Conservation (phyloP, 805 yeast species). For the Monosporozyma yasuniensis region DNA sequence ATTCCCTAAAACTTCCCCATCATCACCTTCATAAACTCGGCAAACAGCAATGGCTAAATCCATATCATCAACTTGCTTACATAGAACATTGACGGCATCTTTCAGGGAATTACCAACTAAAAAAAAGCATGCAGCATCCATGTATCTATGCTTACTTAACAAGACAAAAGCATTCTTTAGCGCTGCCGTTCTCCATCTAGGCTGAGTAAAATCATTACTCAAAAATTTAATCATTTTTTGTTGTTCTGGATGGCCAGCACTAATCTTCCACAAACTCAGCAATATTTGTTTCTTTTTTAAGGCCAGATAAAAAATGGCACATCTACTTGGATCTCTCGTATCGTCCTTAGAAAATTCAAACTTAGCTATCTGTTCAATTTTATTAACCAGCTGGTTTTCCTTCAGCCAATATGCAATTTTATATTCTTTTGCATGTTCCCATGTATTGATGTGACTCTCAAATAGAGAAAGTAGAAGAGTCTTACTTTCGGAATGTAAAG, state of each 20-base stretch:
- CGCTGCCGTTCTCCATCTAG: slow-evolving; percentile 84
- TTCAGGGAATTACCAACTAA: slow-evolving; percentile 63
- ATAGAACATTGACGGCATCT: slow-evolving; percentile 70
- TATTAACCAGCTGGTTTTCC: slow-evolving; percentile 36
- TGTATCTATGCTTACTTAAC: slow-evolving; percentile 75
- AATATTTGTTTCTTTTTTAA: slow-evolving; percentile 67
- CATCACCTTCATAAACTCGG: slow-evolving; percentile 60
- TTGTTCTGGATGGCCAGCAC: slow-evolving; percentile 68
- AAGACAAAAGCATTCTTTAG: slow-evolving; percentile 86
- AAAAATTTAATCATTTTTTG: slow-evolving; percentile 73
- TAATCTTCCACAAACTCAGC: slow-evolving; percentile 74
- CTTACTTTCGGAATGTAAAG: slow-evolving; percentile 71
- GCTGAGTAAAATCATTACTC: slow-evolving; percentile 61
- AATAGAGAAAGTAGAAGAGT: slow-evolving; percentile 48
- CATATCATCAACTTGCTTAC: slow-evolving; percentile 56
- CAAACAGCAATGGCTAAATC: slow-evolving; percentile 76
- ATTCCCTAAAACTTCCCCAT: slow-evolving; percentile 42
- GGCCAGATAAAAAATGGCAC: slow-evolving; percentile 72
- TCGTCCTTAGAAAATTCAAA: slow-evolving; percentile 53
- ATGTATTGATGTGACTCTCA: slow-evolving; percentile 37
- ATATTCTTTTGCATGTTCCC: slow-evolving; percentile 51
- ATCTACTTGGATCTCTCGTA: slow-evolving; percentile 60
- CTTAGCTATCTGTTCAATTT: slow-evolving; percentile 63
- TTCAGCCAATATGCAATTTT: slow-evolving; percentile 70
- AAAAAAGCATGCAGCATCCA: slow-evolving; percentile 86